phyloP scores from a whole-genome alignment of 192 early-diverging fungal genomes.

The Coemansia sp. region DNA sequence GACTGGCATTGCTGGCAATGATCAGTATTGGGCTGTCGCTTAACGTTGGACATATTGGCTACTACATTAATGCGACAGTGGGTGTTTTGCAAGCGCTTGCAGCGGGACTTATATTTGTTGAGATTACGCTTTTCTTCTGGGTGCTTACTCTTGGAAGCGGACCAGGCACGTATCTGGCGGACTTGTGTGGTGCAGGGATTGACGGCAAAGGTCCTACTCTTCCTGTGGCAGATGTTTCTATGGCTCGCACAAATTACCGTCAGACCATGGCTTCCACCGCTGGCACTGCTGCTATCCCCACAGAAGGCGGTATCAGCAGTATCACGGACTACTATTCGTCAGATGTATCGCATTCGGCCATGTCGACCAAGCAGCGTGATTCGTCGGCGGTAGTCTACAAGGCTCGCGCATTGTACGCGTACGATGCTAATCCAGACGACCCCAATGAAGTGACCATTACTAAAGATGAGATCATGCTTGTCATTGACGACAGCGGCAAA shows the following conservation, averaged over 20 bases:
- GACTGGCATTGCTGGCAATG: conserved; percentile 49
- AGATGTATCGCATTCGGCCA: conserved; percentile 34
- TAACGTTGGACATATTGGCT: conserved; percentile 46
- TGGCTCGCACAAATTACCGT: conserved; percentile 42
- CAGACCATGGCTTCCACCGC: conserved; percentile 32
- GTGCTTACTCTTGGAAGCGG: conserved; percentile 67
- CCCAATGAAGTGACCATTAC: conserved; percentile 85
- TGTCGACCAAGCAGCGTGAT: conserved; percentile 41
- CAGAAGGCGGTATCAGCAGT: conserved; percentile 22
- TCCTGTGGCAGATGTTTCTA: conserved; percentile 21
- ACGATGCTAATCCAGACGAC: conserved; percentile 87
- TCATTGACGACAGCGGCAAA: conserved; percentile 89
- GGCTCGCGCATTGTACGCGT: conserved; percentile 70
- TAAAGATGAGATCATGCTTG: conserved; percentile 84
- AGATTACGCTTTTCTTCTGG: conserved; percentile 63
- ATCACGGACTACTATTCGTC: conserved; percentile 51
- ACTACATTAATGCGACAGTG: conserved; percentile 50
- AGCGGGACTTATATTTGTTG: conserved; percentile 53
- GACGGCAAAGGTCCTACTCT: conserved; percentile 33
- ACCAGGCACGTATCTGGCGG: conserved; percentile 56
- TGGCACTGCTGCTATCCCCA: background rate
- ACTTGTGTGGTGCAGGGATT: conserved; percentile 38
- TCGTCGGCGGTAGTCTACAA: conserved; percentile 56
- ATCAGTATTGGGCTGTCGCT: conserved; percentile 39
- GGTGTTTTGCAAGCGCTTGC: conserved; percentile 50